Conservation (phyloP, 176 grass and related monocot genomes). For the barley (Hordeum vulgare) region DNA sequence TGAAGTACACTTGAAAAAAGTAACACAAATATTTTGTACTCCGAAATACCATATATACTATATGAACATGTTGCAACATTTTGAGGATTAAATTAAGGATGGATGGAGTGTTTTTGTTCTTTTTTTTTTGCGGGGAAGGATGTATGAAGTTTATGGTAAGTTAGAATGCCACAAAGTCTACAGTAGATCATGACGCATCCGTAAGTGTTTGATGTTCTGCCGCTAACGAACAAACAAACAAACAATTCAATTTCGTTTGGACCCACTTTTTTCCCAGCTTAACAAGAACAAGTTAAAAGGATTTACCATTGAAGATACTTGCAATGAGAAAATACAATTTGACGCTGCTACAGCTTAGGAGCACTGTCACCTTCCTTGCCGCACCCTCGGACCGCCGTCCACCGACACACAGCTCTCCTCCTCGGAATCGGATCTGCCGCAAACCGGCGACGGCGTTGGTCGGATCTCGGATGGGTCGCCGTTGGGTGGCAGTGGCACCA, state of each 20-base stretch:
- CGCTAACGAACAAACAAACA: no score
- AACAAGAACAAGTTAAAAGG: neutral
- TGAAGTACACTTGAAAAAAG: neutral
- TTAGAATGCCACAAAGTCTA: no score
- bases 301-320: neutral
- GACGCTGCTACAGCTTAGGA: neutral
- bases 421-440: neutral
- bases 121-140: neutral
- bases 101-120: no score
- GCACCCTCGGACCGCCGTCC: neutral
- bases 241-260: neutral
- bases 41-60: neutral
- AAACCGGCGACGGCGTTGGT: neutral
- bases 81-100: neutral
- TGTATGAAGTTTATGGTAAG: neutral
- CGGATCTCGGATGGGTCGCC: no score
- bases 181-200: no score
- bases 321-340: neutral
- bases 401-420: neutral
- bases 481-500: no score
- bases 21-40: neutral
- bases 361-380: neutral
- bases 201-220: no score
- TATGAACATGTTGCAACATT: neutral
- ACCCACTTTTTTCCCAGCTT: neutral